Evolutionary conservation across 2,329 filamentous ascomycete species (phyloP).

Genomic region (Aaosphaeria pasadenensis): DNA sequence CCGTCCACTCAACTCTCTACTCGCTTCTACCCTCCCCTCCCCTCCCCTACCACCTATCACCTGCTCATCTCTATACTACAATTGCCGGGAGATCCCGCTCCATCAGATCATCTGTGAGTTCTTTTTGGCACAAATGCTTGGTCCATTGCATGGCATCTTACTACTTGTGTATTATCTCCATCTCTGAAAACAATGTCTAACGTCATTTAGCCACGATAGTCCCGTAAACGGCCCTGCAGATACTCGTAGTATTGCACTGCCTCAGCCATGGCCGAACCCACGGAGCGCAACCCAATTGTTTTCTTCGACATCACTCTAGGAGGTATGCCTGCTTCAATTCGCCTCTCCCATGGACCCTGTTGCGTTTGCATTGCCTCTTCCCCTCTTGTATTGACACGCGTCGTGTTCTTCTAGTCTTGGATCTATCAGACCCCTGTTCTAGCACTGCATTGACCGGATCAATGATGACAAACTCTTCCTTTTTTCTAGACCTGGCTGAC

Average conservation of each 20-base stretch:
- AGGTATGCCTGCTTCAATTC: constrained; percentile 51
- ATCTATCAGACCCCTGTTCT: neutral
- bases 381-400: neutral
- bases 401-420: neutral
- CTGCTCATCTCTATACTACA: too few relatives aligned
- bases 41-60: too few relatives aligned
- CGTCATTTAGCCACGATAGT: constrained; percentile 14
- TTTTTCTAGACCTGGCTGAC: constrained; percentile 15
- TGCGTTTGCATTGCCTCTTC: neutral
- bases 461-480: neutral
- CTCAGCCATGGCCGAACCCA: constrained; percentile 32
- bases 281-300: constrained; percentile 50
- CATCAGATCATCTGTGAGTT: too few relatives aligned
- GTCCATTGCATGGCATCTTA: constrained; percentile 6
- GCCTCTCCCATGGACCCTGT: constrained; percentile 1
- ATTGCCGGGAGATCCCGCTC: too few relatives aligned
- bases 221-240: constrained; percentile 9
- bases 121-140: too few relatives aligned
- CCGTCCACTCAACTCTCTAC: too few relatives aligned
- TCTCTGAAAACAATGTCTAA: constrained; percentile 10
- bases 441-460: neutral
- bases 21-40: too few relatives aligned
- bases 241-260: constrained; percentile 17
- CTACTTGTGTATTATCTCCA: neutral
- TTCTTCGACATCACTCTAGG: constrained; percentile 80